A percentile compares a stretch with the other conserved stretches of the same genome.
Conservation (phyloP, 2,329 filamentous ascomycete species). For the Magnaporthiopsis incrustans region DNA sequence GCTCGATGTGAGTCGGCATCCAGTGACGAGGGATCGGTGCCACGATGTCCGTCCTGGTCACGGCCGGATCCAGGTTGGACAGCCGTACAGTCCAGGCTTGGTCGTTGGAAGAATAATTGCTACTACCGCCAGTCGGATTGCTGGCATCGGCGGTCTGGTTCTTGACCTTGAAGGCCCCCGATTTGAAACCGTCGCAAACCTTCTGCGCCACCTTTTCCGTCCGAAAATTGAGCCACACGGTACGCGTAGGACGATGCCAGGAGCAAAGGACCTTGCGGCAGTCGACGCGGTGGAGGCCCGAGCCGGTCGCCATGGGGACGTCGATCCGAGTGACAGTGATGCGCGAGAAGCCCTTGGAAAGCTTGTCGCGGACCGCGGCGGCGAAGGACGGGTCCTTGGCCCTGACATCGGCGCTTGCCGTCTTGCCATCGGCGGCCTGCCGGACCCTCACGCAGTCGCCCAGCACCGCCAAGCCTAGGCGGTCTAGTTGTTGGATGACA, state of each 20-base stretch:
- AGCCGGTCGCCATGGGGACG: slow-evolving; percentile 16
- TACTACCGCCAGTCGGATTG: too few relatives aligned
- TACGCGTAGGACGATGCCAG: slow-evolving; percentile 25
- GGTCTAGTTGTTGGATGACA: slow-evolving; percentile 16
- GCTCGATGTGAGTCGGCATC: slow-evolving; percentile 15
- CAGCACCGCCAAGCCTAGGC: slow-evolving; percentile 10
- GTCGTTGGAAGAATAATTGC: too few relatives aligned
- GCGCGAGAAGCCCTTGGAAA: slow-evolving; percentile 4
- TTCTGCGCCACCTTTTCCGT: slow-evolving; percentile 17
- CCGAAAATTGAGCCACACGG: slow-evolving; percentile 23
- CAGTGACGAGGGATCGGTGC: slow-evolving; percentile 12
- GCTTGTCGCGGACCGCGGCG: slow-evolving; percentile 11
- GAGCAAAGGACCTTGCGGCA: slow-evolving; percentile 26
- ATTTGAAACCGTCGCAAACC: slow-evolving; percentile 14
- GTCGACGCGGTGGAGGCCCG: slow-evolving; percentile 22
- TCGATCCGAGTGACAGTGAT: slow-evolving; percentile 10
- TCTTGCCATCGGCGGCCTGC: neutral
- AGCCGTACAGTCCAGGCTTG: slow-evolving; percentile 18
- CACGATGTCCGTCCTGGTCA: slow-evolving; percentile 11
- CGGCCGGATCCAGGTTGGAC: slow-evolving; percentile 15
- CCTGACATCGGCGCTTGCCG: slow-evolving; percentile 16
- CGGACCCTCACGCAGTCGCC: slow-evolving; percentile 13
- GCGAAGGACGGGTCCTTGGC: slow-evolving; percentile 21
- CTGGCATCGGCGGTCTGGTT: too few relatives aligned
- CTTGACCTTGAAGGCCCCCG: too few relatives aligned